These are phyloP conservation scores for Globisporangium sylvaticum DNA, from an alignment of 352 stramenopile species.

Conservation along the genomic window DNA sequence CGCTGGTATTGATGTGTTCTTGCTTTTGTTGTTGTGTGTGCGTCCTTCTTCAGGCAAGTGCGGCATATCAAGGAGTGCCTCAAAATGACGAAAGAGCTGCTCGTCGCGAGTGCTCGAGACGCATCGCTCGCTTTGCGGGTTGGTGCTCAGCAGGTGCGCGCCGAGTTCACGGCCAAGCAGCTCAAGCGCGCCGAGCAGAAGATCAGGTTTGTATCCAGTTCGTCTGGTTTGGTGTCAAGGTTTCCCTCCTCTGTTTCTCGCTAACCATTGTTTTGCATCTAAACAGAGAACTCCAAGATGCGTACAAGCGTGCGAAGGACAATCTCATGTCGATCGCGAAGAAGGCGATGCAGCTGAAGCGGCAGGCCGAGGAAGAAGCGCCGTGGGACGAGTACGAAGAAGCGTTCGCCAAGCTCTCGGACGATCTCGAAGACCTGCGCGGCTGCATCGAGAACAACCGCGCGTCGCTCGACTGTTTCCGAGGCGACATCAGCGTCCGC, in stretches of 20 bases:
- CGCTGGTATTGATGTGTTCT: background rate
- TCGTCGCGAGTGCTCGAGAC: conserved; percentile 44
- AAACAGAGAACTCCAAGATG: conserved; percentile 45
- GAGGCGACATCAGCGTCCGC: conserved; percentile 67
- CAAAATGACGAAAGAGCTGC: conserved; percentile 47
- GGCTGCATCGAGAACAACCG: conserved; percentile 86
- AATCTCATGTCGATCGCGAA: conserved; percentile 54
- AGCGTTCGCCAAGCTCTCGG: conserved; percentile 52
- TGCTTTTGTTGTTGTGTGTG: background rate
- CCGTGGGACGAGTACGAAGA: conserved; percentile 64
- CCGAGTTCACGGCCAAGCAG: conserved; percentile 59
- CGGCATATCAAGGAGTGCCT: conserved; percentile 67
- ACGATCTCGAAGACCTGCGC: conserved; percentile 74
- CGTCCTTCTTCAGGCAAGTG: conserved; percentile 37
- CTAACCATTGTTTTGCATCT: background rate
- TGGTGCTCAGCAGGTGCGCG: conserved; percentile 61
- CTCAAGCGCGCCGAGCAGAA: conserved; percentile 48
- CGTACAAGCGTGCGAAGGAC: conserved; percentile 60
- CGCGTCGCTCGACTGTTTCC: conserved; percentile 74
- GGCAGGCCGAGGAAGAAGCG: conserved; percentile 57
- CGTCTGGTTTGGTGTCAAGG: background rate
- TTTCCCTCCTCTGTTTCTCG: background rate
- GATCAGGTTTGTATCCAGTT: conserved; percentile 29
- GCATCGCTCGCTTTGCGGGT: conserved; percentile 49
- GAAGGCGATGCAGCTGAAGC: conserved; percentile 67